Evolutionary conservation across 1,284 basidiomycete species (phyloP).

Genomic region (Cryptococcus deneoformans): DNA sequence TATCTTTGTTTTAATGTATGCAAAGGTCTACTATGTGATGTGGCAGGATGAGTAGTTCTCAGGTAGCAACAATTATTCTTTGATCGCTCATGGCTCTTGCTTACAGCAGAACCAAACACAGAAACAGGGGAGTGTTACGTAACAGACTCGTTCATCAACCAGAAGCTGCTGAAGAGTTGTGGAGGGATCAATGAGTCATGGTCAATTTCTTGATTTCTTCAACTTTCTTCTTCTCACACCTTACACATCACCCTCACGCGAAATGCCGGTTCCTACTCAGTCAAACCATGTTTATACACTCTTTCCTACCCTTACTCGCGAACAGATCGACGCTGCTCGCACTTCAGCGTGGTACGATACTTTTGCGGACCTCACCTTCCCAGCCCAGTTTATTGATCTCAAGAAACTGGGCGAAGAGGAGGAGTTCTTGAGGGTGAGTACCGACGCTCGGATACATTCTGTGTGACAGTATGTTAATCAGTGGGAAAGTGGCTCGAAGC

Average conservation of each 20-base stretch:
- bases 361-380: constrained; percentile 68
- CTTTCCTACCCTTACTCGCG: constrained; percentile 57
- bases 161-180: no score
- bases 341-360: constrained; percentile 84
- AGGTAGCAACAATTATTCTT: no score
- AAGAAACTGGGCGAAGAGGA: constrained; percentile 79
- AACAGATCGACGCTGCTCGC: constrained; percentile 69
- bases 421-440: constrained; percentile 69
- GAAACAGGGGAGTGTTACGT: no score
- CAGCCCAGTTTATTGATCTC: constrained; percentile 72
- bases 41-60: no score
- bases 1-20: no score
- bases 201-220: no score
- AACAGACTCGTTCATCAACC: no score
- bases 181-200: no score
- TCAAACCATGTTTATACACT: constrained; percentile 18
- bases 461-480: neutral
- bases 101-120: no score
- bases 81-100: no score
- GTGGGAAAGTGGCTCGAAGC: constrained; percentile 26
- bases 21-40: no score
- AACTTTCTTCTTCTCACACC: no score
- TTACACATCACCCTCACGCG: neutral
- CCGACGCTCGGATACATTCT: neutral
- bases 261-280: constrained; percentile 22